These are phyloP conservation scores for Zygosaccharomyces kombuchaensis DNA, from an alignment of 805 yeast genomes.

Conservation along the genomic window DNA sequence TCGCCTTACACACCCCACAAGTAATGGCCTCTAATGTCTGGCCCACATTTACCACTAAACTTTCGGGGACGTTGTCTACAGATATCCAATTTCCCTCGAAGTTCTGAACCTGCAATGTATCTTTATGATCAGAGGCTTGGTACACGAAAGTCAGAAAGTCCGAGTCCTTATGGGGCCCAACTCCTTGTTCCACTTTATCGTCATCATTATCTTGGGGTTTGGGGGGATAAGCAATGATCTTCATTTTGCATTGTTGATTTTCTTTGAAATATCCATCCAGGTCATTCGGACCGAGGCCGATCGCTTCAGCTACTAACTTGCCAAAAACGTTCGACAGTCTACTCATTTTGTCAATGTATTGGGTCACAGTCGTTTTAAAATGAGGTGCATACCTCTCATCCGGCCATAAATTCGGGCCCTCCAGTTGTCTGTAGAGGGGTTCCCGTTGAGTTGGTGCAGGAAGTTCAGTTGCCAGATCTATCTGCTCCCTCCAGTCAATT, in stretches of 20 bases:
- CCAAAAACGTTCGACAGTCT: constrained; percentile 41
- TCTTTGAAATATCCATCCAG: constrained; percentile 48
- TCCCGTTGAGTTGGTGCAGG: constrained; percentile 37
- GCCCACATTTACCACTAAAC: constrained; percentile 55
- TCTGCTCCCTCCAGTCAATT: constrained; percentile 59
- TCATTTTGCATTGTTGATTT: constrained; percentile 49
- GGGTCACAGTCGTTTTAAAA: constrained; percentile 40
- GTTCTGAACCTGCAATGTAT: constrained; percentile 54
- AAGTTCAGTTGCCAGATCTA: constrained; percentile 53
- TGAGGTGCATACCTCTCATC: constrained; percentile 39
- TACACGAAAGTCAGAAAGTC: constrained; percentile 57
- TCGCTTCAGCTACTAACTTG: constrained; percentile 49
- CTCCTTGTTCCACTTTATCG: constrained; percentile 43
- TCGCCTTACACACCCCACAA: constrained; percentile 54
- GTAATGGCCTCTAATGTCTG: constrained; percentile 59
- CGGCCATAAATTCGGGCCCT: constrained; percentile 58
- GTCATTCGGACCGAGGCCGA: constrained; percentile 44
- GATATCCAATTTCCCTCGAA: constrained; percentile 54
- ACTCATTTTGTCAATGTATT: constrained; percentile 45
- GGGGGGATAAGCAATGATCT: constrained; percentile 51
- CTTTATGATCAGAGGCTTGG: constrained; percentile 48
- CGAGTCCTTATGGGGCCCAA: constrained; percentile 66
- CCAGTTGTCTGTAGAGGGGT: constrained; percentile 45
- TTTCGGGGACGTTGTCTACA: constrained; percentile 45
- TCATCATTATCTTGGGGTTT: constrained; percentile 26